A percentile compares a stretch with the other conserved stretches of the same genome.
Conservation (phyloP, 2,329 filamentous ascomycete genomes). For the Neofusicoccum cordaticola region DNA sequence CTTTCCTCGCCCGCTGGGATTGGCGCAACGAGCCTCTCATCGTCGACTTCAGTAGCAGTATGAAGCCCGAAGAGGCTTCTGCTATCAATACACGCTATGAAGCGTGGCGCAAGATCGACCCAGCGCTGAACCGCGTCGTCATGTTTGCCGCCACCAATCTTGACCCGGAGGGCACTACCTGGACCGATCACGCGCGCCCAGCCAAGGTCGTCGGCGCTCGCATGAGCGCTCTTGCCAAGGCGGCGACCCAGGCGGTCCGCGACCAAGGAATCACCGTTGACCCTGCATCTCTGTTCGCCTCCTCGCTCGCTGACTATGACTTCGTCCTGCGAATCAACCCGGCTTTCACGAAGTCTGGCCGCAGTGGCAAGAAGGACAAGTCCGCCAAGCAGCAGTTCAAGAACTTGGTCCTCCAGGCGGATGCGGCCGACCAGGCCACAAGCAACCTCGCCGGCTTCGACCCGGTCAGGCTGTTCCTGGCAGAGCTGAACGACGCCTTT, state of each 20-base stretch:
- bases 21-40: conserved; percentile 83
- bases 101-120: conserved; percentile 84
- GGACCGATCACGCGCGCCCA: conserved; percentile 68
- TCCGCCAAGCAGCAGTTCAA: conserved; percentile 62
- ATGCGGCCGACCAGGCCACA: conserved; percentile 30
- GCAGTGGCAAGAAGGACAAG: conserved; percentile 24
- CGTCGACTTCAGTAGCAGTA: conserved; percentile 63
- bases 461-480: conserved; percentile 62
- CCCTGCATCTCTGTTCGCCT: conserved; percentile 64
- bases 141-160: conserved; percentile 79
- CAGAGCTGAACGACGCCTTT: conserved; percentile 67
- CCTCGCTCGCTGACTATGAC: conserved; percentile 75
- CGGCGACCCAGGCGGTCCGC: conserved; percentile 61
- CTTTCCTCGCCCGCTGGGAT: conserved; percentile 83
- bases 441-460: conserved; percentile 53
- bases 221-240: conserved; percentile 77
- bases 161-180: conserved; percentile 74
- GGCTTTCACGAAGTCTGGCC: conserved; percentile 44
- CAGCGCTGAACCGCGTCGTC: conserved; percentile 77
- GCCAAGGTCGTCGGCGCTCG: conserved; percentile 80
- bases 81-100: conserved; percentile 70
- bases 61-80: conserved; percentile 60
- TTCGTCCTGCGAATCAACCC: conserved; percentile 72
- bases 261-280: conserved; percentile 35
- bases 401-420: conserved; percentile 67